These are phyloP conservation scores for Agrocybe pediades DNA, from an alignment of 768 basidiomycete species.

Conservation along the genomic window DNA sequence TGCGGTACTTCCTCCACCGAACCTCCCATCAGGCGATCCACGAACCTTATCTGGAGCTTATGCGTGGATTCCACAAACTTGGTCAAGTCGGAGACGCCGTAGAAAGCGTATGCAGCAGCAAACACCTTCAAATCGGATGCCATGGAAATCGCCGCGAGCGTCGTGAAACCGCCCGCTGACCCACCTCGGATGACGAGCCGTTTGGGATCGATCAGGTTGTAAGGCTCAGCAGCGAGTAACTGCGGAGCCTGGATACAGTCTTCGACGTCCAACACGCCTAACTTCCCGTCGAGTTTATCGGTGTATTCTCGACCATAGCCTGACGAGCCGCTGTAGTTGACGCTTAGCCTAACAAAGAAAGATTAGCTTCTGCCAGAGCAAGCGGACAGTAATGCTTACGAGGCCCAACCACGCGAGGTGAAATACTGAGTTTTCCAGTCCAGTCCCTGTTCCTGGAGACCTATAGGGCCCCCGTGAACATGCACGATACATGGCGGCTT, in stretches of 20 bases:
- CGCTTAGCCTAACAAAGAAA: conserved; percentile 59
- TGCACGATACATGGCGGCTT: conserved; percentile 68
- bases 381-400: conserved; percentile 38
- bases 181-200: conserved; percentile 72
- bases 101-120: conserved; percentile 63
- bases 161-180: conserved; percentile 76
- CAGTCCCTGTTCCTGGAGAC: conserved; percentile 44
- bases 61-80: conserved; percentile 64
- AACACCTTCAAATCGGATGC: conserved; percentile 46
- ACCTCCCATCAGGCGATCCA: conserved; percentile 65
- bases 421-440: conserved; percentile 62
- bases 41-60: conserved; percentile 67
- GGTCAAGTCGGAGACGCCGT: conserved; percentile 67
- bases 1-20: conserved; percentile 55
- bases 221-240: conserved; percentile 37
- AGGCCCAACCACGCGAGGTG: conserved; percentile 71
- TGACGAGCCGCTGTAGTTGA: conserved; percentile 77
- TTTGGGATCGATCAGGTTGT: conserved; percentile 60
- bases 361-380: too few species aligned
- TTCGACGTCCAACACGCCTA: conserved; percentile 75
- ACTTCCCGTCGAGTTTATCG: conserved; percentile 59
- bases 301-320: conserved; percentile 74
- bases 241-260: conserved; percentile 64
- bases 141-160: conserved; percentile 48
- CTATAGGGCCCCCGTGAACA: conserved; percentile 77